A percentile compares a stretch with the other conserved stretches of the same genome.
Conservation (phyloP, 108 stramenopile species). For the Craspedostauros australis region DNA sequence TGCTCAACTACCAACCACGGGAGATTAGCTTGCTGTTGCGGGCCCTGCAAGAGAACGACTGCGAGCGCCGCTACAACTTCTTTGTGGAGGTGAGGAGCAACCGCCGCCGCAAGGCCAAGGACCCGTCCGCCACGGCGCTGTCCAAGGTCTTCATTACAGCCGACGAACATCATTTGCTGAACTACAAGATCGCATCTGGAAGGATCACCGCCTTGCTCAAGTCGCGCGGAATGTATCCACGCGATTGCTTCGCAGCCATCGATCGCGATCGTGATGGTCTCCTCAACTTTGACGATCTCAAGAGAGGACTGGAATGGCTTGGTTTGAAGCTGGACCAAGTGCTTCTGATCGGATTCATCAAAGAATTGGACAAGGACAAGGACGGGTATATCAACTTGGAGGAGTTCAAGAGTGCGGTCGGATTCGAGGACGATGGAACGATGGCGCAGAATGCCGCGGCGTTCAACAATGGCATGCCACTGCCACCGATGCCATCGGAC, state of each 20-base stretch:
- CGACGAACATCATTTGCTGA: constrained; percentile 93
- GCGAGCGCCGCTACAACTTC: constrained; percentile 82
- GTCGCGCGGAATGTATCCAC: constrained; percentile 88
- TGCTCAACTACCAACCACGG: constrained; percentile 83
- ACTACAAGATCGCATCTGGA: constrained; percentile 90
- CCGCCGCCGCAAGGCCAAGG: constrained; percentile 89
- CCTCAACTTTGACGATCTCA: constrained; percentile 89
- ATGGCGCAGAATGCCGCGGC: constrained; percentile 41
- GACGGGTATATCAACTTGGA: constrained; percentile 93
- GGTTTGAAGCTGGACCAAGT: constrained; percentile 76
- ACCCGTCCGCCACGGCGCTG: constrained; percentile 83
- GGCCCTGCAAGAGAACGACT: constrained; percentile 86
- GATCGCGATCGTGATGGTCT: constrained; percentile 91
- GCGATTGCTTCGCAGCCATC: constrained; percentile 95
- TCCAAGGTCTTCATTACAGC: constrained; percentile 92
- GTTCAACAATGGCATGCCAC: constrained; percentile 72
- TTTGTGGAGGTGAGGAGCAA: constrained; percentile 94
- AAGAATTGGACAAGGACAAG: constrained; percentile 87
- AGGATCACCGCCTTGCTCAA: constrained; percentile 88
- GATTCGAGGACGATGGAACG: constrained; percentile 79
- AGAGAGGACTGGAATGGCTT: constrained; percentile 93
- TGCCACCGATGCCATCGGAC: constrained; percentile 72
- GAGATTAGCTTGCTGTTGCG: constrained; percentile 88
- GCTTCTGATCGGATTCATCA: constrained; percentile 83
- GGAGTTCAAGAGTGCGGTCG: constrained; percentile 94